These are phyloP conservation scores for Beverwykella pulmonaria DNA, from an alignment of 495 filamentous ascomycete genomes.

Conservation along the genomic window DNA sequence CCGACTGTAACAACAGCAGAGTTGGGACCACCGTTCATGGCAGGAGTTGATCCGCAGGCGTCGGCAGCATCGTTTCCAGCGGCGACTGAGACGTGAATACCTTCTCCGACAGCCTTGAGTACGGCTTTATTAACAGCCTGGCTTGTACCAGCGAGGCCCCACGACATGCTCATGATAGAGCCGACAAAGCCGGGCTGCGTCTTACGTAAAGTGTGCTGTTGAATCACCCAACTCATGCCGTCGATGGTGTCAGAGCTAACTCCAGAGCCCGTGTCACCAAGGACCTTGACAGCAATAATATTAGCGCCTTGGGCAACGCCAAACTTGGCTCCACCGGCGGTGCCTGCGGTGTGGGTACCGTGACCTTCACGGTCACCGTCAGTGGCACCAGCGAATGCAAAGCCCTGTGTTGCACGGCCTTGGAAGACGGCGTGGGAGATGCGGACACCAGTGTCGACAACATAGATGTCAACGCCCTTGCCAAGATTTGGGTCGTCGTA, in stretches of 20 bases:
- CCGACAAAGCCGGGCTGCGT: slow-evolving; percentile 43
- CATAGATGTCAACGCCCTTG: slow-evolving; percentile 54
- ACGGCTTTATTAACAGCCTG: slow-evolving; percentile 43
- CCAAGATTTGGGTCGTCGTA: slow-evolving; percentile 48
- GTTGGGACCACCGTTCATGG: slow-evolving; percentile 42
- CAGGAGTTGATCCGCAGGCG: slow-evolving; percentile 44
- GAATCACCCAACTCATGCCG: slow-evolving; percentile 48
- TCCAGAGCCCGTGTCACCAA: slow-evolving; percentile 46
- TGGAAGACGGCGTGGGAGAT: slow-evolving; percentile 50
- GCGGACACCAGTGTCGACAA: slow-evolving; percentile 56
- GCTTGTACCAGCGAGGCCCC: slow-evolving; percentile 38
- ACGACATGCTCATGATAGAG: slow-evolving; percentile 51
- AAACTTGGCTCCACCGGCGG: slow-evolving; percentile 43
- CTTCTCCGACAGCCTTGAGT: slow-evolving; percentile 34
- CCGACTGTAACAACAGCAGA: slow-evolving; percentile 47
- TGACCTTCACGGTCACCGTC: slow-evolving; percentile 51
- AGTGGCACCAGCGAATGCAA: slow-evolving; percentile 40
- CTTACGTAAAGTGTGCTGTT: slow-evolving; percentile 43
- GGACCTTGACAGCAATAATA: slow-evolving; percentile 49
- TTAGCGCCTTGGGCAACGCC: slow-evolving; percentile 49
- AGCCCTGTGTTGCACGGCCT: slow-evolving; percentile 47
- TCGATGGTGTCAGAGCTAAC: slow-evolving; percentile 41
- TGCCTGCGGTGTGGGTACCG: slow-evolving; percentile 52
- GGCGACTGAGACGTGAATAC: slow-evolving; percentile 49
- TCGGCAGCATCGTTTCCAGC: slow-evolving; percentile 46